Conservation (phyloP, 108 stramenopile species). For the Fragilaria crotonensis region DNA sequence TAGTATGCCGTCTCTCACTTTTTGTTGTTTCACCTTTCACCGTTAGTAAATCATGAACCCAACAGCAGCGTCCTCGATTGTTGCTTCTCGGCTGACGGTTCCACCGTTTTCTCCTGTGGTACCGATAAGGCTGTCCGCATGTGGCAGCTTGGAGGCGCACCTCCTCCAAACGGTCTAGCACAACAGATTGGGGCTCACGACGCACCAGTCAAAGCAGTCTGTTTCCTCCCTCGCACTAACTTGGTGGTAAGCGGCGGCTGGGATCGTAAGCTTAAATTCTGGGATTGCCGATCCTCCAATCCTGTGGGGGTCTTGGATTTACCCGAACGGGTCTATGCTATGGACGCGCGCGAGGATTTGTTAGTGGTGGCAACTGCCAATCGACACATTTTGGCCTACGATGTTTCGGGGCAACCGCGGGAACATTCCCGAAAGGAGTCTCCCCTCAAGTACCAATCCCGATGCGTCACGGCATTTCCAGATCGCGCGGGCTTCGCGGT, state of each 20-base stretch:
- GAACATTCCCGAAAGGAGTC: constrained; percentile 68
- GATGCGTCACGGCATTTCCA: constrained; percentile 82
- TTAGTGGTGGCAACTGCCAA: constrained; percentile 83
- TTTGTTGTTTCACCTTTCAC: neutral
- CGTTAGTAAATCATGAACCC: constrained; percentile 62
- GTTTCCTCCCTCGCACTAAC: constrained; percentile 50
- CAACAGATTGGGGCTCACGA: constrained; percentile 89
- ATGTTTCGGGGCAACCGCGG: constrained; percentile 60
- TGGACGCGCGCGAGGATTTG: constrained; percentile 75
- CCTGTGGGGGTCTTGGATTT: constrained; percentile 67
- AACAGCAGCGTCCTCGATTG: constrained; percentile 60
- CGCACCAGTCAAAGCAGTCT: constrained; percentile 63
- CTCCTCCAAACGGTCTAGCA: constrained; percentile 43
- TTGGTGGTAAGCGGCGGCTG: constrained; percentile 78
- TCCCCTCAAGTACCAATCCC: constrained; percentile 85
- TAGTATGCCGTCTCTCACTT: neutral
- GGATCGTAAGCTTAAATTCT: constrained; percentile 74
- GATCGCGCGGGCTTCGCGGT: constrained; percentile 89
- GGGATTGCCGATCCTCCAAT: constrained; percentile 79
- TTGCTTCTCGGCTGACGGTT: constrained; percentile 66
- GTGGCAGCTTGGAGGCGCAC: constrained; percentile 74
- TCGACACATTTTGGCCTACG: constrained; percentile 74
- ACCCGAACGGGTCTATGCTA: constrained; percentile 78
- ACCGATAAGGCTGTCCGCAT: constrained; percentile 83
- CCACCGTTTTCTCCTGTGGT: constrained; percentile 71